phyloP scores from a whole-genome alignment of 805 yeast species.

The Ogataea methanolica region DNA sequence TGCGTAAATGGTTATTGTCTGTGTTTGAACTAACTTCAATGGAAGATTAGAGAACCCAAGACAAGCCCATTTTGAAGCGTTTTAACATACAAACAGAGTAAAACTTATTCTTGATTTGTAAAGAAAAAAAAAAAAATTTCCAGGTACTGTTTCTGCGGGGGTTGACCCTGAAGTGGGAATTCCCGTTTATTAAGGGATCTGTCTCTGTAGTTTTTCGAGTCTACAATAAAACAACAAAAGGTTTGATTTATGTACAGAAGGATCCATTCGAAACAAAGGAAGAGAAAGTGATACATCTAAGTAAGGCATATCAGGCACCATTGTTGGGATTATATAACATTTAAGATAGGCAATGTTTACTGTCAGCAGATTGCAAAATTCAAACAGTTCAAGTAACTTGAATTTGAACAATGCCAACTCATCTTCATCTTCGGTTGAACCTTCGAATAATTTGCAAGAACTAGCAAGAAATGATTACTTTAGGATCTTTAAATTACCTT shows the following conservation, averaged over 20 bases:
- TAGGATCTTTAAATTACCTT: conserved; percentile 52
- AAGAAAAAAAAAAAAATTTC: conserved; percentile 6
- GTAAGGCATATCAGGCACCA: neutral
- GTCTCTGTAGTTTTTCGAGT: too few relatives aligned
- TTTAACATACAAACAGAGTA: neutral
- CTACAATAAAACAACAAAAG: too few relatives aligned
- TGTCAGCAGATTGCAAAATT: conserved; percentile 13
- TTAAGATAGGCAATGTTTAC: neutral
- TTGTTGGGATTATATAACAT: neutral
- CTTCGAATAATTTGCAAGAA: conserved; percentile 30
- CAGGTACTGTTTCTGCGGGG: conserved; percentile 2
- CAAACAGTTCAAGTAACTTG: neutral
- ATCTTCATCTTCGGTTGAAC: neutral
- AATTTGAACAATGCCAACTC: too few relatives aligned
- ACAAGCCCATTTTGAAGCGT: neutral
- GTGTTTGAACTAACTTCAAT: too few relatives aligned
- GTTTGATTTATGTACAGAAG: neutral
- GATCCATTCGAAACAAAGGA: neutral
- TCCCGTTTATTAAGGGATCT: conserved; percentile 2
- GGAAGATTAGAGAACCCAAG: neutral
- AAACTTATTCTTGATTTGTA: neutral
- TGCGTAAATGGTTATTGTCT: too few relatives aligned
- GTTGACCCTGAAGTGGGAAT: conserved; percentile 4
- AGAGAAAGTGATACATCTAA: neutral
- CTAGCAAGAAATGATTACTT: conserved; percentile 56